Base-by-base conservation (phyloP, 129 eudicot genomes). In the Flaveria ramosissima region DNA sequence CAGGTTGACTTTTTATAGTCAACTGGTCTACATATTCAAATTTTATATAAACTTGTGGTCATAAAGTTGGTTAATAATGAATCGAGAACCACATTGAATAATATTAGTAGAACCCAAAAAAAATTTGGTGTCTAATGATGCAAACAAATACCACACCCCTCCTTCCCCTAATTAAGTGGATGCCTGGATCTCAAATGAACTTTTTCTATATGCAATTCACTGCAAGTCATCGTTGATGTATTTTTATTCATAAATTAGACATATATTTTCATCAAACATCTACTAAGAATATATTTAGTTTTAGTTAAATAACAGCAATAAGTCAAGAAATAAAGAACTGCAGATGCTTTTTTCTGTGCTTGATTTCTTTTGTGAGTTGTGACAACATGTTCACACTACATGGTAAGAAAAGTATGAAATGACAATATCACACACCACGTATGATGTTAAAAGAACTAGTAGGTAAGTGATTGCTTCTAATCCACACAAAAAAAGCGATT, bases 181-280 rank as follows among this genome's bases (percentile, higher is more conserved):
- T 16, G 50, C 14, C 45, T 30, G 5, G 14, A 48, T 16, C 20
- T 15, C 45, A 48, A n/a, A 51, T 9, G 0, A 51, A 16, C 51
- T 19, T 39, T n/a, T 45, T 24, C 3, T n/a, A 36, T 39, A 76
- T 21, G 53, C 67, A 36, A 67, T 36, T 53, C 26, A 41, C 67
- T 26, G 14, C 42, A 76, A 51, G 66, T 51, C 68, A 52, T 10
- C 39, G 8, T 5, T 45, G 6, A 42, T 20, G 9, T 65, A 65
- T 4, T 48, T 13, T 27, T 47, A 19, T 47, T 26, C 21, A 45
- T 60, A 48, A 64, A 52, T 51, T 7, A 2, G 80, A 4, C 23
- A 30, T 43, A 16, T 12, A 23, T 68, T 77, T 77, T 51, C 45
- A 77, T 66, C 7, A 16, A 16, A 55, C n/a, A 20, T 67, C 19